Conservation (phyloP, 345 rosid genomes). For the Isatis tinctoria region DNA sequence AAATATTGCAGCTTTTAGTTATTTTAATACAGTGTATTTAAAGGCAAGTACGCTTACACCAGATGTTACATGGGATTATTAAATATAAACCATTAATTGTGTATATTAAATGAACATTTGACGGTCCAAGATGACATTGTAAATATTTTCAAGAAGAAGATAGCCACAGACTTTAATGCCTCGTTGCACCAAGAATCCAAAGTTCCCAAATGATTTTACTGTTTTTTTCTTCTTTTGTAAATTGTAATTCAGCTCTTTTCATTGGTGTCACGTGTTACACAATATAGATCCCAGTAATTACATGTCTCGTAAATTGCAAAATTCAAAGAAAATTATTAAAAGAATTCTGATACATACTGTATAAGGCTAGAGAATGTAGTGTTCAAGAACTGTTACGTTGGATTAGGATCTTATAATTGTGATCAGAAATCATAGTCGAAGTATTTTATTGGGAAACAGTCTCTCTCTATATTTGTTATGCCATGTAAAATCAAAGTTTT, state of each 20-base stretch:
- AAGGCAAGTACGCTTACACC: conserved; percentile 21
- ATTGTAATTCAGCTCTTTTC: conserved; percentile 1
- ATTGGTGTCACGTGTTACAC: conserved; percentile 42
- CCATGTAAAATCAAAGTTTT: not conserved
- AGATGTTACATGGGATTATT: conserved; percentile 25
- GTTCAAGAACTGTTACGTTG: not conserved
- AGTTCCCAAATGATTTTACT: conserved; percentile 28
- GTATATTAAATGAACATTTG: conserved; percentile 25
- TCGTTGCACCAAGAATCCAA: conserved; percentile 48
- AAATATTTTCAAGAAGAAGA: conserved; percentile 23
- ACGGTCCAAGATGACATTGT: conserved; percentile 30
- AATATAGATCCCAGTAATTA: not conserved
- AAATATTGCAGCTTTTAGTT: conserved; percentile 29
- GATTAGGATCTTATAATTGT: not conserved
- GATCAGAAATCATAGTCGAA: not conserved
- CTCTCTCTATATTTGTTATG: not conserved
- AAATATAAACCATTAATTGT: conserved; percentile 1
- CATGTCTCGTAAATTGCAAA: conserved; percentile 14
- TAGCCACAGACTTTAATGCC: conserved; percentile 33
- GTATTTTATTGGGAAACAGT: not conserved
- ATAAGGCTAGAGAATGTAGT: conserved; percentile 17
- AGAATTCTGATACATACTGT: not conserved
- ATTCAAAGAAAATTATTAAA: not conserved
- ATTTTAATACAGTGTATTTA: not conserved
- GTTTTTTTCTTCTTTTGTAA: not conserved